Evolutionary conservation across 148 eudicot species (phyloP).

Genomic region (Polygonum aviculare): DNA sequence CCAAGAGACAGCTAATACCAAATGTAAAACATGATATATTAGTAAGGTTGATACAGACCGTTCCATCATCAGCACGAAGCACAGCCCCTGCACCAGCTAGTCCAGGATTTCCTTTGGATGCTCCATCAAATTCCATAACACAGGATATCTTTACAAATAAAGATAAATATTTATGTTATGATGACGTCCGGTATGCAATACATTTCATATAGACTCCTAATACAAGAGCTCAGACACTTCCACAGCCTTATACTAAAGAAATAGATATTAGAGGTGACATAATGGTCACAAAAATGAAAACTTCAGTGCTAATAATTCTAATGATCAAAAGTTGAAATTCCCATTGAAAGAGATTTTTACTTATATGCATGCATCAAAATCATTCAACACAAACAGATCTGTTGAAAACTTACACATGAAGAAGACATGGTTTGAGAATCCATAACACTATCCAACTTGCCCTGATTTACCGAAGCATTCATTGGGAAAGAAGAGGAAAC

Average conservation of each 20-base stretch:
- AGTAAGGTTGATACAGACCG: slow-evolving; percentile 23
- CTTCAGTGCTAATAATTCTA: neutral
- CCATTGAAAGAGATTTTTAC: neutral
- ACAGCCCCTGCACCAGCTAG: slow-evolving; percentile 90
- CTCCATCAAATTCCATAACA: slow-evolving; percentile 80
- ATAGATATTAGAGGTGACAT: neutral
- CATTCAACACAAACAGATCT: neutral
- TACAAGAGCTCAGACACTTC: neutral
- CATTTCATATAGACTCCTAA: too few relatives aligned
- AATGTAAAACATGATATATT: neutral
- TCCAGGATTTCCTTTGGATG: slow-evolving; percentile 96
- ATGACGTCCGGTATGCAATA: neutral
- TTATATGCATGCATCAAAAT: neutral
- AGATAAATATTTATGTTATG: neutral
- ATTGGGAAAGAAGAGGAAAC: slow-evolving; percentile 23
- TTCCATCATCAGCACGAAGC: slow-evolving; percentile 62
- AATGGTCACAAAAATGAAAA: neutral
- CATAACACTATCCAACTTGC: slow-evolving; percentile 21
- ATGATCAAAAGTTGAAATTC: neutral
- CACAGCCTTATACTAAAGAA: neutral
- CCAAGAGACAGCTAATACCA: neutral
- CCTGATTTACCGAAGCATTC: slow-evolving; percentile 24
- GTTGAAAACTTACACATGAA: slow-evolving; percentile 32
- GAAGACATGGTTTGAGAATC: slow-evolving; percentile 25
- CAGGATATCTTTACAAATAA: slow-evolving; percentile 37